A percentile compares a stretch with the other conserved stretches of the same genome.
Conservation (phyloP, 768 basidiomycete genomes). For the Kockovaella imperatae region DNA sequence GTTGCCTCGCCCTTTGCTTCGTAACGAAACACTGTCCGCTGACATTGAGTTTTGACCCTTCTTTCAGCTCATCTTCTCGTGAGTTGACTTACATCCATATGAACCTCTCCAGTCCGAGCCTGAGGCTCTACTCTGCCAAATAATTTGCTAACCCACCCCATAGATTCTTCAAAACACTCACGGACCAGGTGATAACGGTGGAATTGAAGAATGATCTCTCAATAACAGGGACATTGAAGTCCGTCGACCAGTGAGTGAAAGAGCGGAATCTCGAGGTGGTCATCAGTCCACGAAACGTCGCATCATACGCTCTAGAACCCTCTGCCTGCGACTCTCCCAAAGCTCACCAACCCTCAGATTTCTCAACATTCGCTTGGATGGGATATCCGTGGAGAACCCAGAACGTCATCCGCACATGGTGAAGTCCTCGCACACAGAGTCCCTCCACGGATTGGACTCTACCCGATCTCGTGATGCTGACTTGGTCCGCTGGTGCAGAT, state of each 20-base stretch:
- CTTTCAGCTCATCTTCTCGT: conserved; percentile 39
- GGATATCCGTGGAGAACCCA: conserved; percentile 85
- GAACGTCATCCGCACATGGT: conserved; percentile 97
- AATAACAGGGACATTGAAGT: conserved; percentile 90
- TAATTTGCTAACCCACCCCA: conserved; percentile 31
- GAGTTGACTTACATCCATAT: conserved; percentile 2
- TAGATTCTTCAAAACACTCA: conserved; percentile 98
- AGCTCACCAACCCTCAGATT: conserved; percentile 25
- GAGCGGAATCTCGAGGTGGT: background rate
- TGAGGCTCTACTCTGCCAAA: background rate
- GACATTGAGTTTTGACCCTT: no score
- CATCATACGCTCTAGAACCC: background rate
- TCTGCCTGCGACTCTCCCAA: background rate
- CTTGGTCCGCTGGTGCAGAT: conserved; percentile 54
- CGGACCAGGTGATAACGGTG: conserved; percentile 91
- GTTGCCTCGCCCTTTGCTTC: no score
- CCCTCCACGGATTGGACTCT: background rate
- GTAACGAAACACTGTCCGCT: no score
- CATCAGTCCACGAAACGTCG: background rate
- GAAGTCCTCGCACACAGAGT: conserved; percentile 18
- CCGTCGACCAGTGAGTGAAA: conserved; percentile 82
- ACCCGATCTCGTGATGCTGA: background rate
- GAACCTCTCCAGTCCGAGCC: background rate
- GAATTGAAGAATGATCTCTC: conserved; percentile 98
- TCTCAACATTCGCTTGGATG: conserved; percentile 90